phyloP scores from a whole-genome alignment of 352 stramenopile genomes.

The Globisporangium viniferum region DNA sequence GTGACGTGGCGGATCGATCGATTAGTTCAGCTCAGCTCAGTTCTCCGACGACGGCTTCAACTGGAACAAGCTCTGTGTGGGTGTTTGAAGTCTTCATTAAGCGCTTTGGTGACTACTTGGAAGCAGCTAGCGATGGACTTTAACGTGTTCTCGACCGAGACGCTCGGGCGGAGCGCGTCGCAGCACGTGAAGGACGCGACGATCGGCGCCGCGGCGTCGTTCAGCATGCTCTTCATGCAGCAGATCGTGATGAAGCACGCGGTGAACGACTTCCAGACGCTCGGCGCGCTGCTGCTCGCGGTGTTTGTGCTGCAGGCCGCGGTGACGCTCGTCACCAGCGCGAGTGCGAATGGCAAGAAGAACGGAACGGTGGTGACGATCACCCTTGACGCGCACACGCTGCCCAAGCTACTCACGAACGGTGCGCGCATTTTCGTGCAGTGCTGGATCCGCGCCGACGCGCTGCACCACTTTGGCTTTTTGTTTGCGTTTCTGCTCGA shows the following conservation, averaged over 20 bases:
- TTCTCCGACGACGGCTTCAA: conserved; percentile 14
- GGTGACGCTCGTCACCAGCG: conserved; percentile 3
- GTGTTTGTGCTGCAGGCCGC: conserved; percentile 23
- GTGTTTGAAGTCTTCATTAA: background rate
- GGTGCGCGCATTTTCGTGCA: conserved; percentile 36
- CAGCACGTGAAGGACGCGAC: conserved; percentile 20
- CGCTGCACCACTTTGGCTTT: conserved; percentile 63
- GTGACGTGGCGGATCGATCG: background rate
- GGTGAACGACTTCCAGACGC: conserved; percentile 27
- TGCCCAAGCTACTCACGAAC: conserved; percentile 27
- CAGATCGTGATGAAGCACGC: conserved; percentile 21
- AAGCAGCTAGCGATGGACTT: conserved; percentile 12
- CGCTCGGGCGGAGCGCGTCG: conserved; percentile 7
- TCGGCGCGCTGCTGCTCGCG: conserved; percentile 30
- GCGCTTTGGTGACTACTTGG: background rate
- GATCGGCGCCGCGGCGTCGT: conserved; percentile 13
- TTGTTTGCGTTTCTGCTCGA: conserved; percentile 73
- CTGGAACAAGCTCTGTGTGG: background rate
- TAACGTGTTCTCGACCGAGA: conserved; percentile 17
- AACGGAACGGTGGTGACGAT: conserved; percentile 6
- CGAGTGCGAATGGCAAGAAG: conserved; percentile 1
- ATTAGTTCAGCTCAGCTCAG: background rate
- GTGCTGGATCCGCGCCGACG: conserved; percentile 47
- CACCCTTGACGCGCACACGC: conserved; percentile 14
- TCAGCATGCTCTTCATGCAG: conserved; percentile 19